Conservation (phyloP, 768 basidiomycete species). For the Suillus hirtellus region DNA sequence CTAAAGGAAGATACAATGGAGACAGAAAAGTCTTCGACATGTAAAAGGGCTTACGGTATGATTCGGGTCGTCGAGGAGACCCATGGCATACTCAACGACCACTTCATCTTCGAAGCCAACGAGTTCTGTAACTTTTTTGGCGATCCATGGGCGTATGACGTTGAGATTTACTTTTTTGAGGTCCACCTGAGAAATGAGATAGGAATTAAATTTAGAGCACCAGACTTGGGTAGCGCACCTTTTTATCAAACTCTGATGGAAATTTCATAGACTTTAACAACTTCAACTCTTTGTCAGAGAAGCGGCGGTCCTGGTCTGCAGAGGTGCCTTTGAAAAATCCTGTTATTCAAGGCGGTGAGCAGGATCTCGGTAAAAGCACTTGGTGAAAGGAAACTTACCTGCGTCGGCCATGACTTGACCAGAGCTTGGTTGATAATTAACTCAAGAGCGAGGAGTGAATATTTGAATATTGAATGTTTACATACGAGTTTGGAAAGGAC, state of each 20-base stretch:
- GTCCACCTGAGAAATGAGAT: constrained; percentile 61
- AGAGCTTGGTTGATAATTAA: constrained; percentile 5
- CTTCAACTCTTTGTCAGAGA: constrained; percentile 93
- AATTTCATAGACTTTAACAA: constrained; percentile 90
- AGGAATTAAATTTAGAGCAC: background rate
- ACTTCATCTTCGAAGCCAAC: constrained; percentile 97
- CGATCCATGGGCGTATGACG: constrained; percentile 94
- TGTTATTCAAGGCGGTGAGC: constrained; percentile 26
- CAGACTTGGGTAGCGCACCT: constrained; percentile 43
- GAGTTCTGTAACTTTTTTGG: constrained; percentile 87
- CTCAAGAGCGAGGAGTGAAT: background rate
- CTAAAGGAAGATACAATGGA: constrained; percentile 37
- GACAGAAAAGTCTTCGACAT: background rate
- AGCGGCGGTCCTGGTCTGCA: constrained; percentile 88
- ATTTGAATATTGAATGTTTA: background rate
- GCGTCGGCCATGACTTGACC: constrained; percentile 55
- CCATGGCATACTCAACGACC: constrained; percentile 95
- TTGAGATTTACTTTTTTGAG: constrained; percentile 92
- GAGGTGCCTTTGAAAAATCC: constrained; percentile 92
- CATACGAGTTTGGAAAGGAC: background rate
- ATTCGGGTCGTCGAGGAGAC: constrained; percentile 82
- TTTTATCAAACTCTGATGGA: constrained; percentile 85
- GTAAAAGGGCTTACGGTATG: constrained; percentile 61
- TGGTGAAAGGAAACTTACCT: constrained; percentile 39
- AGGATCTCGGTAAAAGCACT: background rate